These are phyloP conservation scores for Colletotrichum gloeosporioides DNA, from an alignment of 2,329 filamentous ascomycete species.

Conservation along the genomic window DNA sequence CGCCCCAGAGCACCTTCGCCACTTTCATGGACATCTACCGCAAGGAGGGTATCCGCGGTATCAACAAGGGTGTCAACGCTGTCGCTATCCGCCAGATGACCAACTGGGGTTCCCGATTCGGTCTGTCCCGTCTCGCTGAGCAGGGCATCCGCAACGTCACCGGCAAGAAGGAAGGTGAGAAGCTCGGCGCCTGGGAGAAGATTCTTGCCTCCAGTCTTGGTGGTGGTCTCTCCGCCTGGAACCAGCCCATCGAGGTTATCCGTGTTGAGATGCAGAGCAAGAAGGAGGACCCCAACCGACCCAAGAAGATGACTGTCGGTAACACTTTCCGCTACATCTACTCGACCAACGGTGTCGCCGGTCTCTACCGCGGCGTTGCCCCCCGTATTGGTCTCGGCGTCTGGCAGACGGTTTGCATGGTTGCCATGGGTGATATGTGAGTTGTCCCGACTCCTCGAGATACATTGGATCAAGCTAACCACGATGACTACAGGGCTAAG, in stretches of 20 bases:
- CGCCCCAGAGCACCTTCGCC: slow-evolving; percentile 87
- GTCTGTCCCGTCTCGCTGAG: slow-evolving; percentile 90
- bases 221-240: slow-evolving; percentile 96
- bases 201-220: slow-evolving; percentile 84
- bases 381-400: slow-evolving; percentile 93
- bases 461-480: slow-evolving; percentile 27
- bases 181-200: slow-evolving; percentile 84
- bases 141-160: slow-evolving; percentile 80
- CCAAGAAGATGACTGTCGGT: slow-evolving; percentile 98
- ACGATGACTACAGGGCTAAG: slow-evolving; percentile 59
- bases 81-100: slow-evolving; percentile 99
- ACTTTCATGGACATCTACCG: slow-evolving; percentile 99
- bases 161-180: slow-evolving; percentile 80
- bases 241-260: slow-evolving; percentile 99
- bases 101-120: slow-evolving; percentile 98
- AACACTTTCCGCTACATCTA: slow-evolving; percentile 91
- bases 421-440: slow-evolving; percentile 96
- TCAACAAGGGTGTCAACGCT: slow-evolving; percentile 98
- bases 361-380: slow-evolving; percentile 93
- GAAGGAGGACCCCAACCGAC: slow-evolving; percentile 95
- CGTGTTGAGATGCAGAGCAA: slow-evolving; percentile 99
- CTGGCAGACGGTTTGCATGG: slow-evolving; percentile 99
- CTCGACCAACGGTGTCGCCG: slow-evolving; percentile 82
- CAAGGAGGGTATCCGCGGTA: slow-evolving; percentile 89
- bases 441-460: slow-evolving; percentile 42